phyloP scores from a whole-genome alignment of 495 filamentous ascomycete species.

The Trypethelium eluteriae region DNA sequence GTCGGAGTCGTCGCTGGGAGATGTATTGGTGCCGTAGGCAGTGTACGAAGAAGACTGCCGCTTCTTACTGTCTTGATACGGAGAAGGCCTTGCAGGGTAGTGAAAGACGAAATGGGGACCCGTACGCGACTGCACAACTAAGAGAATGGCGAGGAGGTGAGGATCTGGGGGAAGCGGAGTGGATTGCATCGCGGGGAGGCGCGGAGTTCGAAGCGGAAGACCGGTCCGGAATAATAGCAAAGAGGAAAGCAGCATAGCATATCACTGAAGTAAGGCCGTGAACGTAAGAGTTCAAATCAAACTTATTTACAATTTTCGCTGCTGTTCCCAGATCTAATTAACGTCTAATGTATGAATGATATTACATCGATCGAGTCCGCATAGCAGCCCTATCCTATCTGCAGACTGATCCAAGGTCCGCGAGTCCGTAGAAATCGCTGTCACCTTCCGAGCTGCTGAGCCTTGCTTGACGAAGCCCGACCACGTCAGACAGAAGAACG shows the following conservation, averaged over 20 bases:
- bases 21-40: slow-evolving; percentile 1
- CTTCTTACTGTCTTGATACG: not conserved
- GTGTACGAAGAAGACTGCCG: not conserved
- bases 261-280: too few species aligned
- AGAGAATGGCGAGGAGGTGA: slow-evolving; percentile 68
- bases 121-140: slow-evolving; percentile 72
- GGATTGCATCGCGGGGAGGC: slow-evolving; percentile 6
- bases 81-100: slow-evolving; percentile 48
- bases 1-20: slow-evolving; percentile 5
- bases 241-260: too few species aligned
- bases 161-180: slow-evolving; percentile 34
- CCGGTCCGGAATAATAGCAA: too few species aligned
- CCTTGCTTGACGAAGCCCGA: not conserved
- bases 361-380: too few species aligned
- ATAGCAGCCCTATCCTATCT: too few species aligned
- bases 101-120: slow-evolving; percentile 86
- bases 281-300: too few species aligned
- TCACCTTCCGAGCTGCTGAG: not conserved
- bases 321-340: too few species aligned
- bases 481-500: not conserved
- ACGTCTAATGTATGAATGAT: too few species aligned
- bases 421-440: too few species aligned
- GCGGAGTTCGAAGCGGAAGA: not conserved
- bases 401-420: too few species aligned
- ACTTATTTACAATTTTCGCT: too few species aligned